A percentile compares a stretch with the other conserved stretches of the same genome.
phyloP scores from a whole-genome alignment of 306 rosid species.

The Fragaria vesca region DNA sequence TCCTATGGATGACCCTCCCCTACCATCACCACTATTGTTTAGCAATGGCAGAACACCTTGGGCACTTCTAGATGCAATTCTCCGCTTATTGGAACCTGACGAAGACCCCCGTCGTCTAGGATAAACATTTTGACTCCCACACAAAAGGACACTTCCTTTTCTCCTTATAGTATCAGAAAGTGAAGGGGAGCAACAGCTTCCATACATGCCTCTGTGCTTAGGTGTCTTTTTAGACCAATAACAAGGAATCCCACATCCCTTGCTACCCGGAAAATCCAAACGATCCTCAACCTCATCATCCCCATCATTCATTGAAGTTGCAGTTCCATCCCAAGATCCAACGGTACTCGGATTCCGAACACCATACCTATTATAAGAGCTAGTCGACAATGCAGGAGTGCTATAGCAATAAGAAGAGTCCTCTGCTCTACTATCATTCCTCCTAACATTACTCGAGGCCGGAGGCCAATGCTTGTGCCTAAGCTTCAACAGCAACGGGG shows the following conservation, averaged over 20 bases:
- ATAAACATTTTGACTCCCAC: slow-evolving; percentile 69
- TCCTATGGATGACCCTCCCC: slow-evolving; percentile 79
- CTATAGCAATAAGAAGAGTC: slow-evolving; percentile 86
- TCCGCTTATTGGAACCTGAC: slow-evolving; percentile 52
- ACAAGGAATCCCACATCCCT: slow-evolving; percentile 96
- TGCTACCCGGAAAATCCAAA: slow-evolving; percentile 72
- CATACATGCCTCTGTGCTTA: slow-evolving; percentile 56
- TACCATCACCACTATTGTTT: slow-evolving; percentile 51
- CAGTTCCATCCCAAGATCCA: slow-evolving; percentile 91
- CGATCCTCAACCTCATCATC: slow-evolving; percentile 73
- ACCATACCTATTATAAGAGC: slow-evolving; percentile 67
- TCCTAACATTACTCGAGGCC: slow-evolving; percentile 50
- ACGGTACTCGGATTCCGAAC: slow-evolving; percentile 70
- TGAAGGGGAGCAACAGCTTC: slow-evolving; percentile 87
- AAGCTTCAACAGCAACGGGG: slow-evolving; percentile 67
- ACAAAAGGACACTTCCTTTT: slow-evolving; percentile 74
- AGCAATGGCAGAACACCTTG: slow-evolving; percentile 85
- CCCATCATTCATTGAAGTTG: slow-evolving; percentile 71
- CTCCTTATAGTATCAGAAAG: slow-evolving; percentile 82
- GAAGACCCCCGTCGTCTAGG: slow-evolving; percentile 48
- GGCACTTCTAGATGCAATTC: slow-evolving; percentile 57
- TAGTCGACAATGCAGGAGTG: slow-evolving; percentile 92
- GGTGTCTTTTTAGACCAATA: slow-evolving; percentile 89
- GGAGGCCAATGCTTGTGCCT: slow-evolving; percentile 61
- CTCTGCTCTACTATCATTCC: slow-evolving; percentile 48